phyloP scores from a whole-genome alignment of 495 filamentous ascomycete genomes.

The Hypomontagnella submonticulosa region DNA sequence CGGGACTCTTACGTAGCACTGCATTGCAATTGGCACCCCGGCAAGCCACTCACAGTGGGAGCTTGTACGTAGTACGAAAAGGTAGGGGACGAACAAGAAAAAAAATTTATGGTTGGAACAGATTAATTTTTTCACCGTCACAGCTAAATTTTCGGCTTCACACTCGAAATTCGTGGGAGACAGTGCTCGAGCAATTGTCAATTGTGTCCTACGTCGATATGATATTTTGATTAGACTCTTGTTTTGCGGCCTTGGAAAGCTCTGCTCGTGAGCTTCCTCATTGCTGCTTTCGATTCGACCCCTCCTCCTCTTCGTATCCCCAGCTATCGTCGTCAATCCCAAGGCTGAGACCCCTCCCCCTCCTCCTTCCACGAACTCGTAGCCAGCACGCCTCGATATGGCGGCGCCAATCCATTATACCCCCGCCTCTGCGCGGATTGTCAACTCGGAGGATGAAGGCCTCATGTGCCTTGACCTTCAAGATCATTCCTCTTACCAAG shows the following conservation, averaged over 20 bases:
- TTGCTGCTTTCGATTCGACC: slow-evolving; percentile 32
- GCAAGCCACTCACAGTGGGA: slow-evolving; percentile 40
- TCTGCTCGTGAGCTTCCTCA: slow-evolving; percentile 38
- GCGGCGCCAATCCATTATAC: slow-evolving; percentile 60
- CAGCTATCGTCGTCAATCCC: neutral
- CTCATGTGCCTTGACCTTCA: slow-evolving; percentile 87
- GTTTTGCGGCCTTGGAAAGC: slow-evolving; percentile 40
- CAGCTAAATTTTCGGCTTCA: slow-evolving; percentile 22
- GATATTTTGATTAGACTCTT: slow-evolving; percentile 31
- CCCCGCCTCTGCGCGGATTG: slow-evolving; percentile 65
- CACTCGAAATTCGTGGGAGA: slow-evolving; percentile 3
- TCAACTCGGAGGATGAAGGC: slow-evolving; percentile 61
- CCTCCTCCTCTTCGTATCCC: slow-evolving; percentile 15
- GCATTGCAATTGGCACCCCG: slow-evolving; percentile 36
- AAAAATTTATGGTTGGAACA: slow-evolving; percentile 32
- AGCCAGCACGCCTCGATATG: slow-evolving; percentile 28
- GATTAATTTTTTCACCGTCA: slow-evolving; percentile 29
- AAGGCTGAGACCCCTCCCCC: slow-evolving; percentile 1
- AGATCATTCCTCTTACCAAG: slow-evolving; percentile 88
- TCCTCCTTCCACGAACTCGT: slow-evolving; percentile 18
- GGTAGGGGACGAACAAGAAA: slow-evolving; percentile 15
- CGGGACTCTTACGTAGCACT: slow-evolving; percentile 39
- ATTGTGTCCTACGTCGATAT: slow-evolving; percentile 28
- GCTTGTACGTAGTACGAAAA: slow-evolving; percentile 40
- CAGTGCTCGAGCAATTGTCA: slow-evolving; percentile 29